Conservation (phyloP, 2,329 filamentous ascomycete species). For the Epichloe festucae region DNA sequence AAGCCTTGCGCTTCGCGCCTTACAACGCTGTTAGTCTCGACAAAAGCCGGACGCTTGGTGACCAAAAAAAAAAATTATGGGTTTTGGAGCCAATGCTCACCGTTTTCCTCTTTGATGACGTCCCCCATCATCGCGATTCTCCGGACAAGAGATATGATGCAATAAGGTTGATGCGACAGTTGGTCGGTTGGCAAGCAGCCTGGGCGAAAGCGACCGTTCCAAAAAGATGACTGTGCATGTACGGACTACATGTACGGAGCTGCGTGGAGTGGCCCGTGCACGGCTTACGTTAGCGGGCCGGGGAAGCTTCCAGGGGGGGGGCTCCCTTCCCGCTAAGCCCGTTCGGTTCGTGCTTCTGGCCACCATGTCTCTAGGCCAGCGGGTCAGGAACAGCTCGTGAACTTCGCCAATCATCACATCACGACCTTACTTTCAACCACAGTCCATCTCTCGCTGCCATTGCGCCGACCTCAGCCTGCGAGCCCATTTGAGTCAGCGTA, state of each 20-base stretch:
- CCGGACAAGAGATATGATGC: neutral
- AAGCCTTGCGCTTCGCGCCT: constrained; percentile 61
- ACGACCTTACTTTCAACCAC: neutral
- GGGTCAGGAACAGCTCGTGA: constrained; percentile 9
- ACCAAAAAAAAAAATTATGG: neutral
- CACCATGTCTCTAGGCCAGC: constrained; percentile 16
- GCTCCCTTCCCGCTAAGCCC: constrained; percentile 17
- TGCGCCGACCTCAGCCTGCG: neutral
- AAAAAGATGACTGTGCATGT: neutral
- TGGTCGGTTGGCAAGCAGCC: neutral
- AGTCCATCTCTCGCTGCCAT: neutral
- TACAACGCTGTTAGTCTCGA: neutral
- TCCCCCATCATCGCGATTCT: neutral
- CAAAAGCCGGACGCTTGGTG: neutral
- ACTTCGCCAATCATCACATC: neutral
- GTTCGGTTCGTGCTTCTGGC: constrained; percentile 16
- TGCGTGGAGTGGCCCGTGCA: constrained; percentile 11
- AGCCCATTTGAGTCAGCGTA: neutral
- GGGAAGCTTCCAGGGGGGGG: neutral
- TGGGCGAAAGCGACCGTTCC: neutral
- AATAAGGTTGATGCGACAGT: neutral
- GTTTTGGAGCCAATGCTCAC: constrained; percentile 11
- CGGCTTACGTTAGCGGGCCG: constrained; percentile 17
- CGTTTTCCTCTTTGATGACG: constrained; percentile 20
- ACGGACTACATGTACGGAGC: too few species aligned